Conservation (phyloP, 805 yeast species). For the Sugiyamaella valdiviana region DNA sequence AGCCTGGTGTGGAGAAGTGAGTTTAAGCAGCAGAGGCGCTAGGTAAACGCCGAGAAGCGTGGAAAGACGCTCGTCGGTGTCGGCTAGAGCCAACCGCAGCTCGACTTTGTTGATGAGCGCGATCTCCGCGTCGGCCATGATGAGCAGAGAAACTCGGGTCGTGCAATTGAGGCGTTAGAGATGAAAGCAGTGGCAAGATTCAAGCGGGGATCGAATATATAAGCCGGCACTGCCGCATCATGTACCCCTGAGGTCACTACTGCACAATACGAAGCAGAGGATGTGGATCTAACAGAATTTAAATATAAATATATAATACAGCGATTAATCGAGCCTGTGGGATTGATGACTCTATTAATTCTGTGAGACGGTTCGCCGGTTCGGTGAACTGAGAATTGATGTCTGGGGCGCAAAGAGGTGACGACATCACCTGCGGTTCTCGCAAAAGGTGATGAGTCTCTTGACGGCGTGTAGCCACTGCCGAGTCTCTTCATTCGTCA, state of each 20-base stretch:
- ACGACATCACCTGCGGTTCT: conserved; percentile 18
- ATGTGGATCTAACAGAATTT: too few relatives aligned
- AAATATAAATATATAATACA: too few relatives aligned
- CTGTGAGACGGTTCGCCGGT: too few relatives aligned
- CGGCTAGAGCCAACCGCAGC: conserved; percentile 70
- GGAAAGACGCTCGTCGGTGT: conserved; percentile 58
- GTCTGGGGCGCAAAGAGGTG: not conserved
- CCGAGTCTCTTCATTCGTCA: conserved; percentile 70
- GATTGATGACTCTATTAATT: too few relatives aligned
- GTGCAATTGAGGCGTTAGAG: too few relatives aligned
- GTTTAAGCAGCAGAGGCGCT: conserved; percentile 71
- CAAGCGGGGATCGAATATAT: not conserved
- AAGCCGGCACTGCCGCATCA: not conserved
- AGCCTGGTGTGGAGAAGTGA: conserved; percentile 59
- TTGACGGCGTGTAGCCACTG: conserved; percentile 72
- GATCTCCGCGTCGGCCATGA: conserved; percentile 24
- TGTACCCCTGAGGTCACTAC: not conserved
- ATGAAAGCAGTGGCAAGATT: not conserved
- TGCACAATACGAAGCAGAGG: too few relatives aligned
- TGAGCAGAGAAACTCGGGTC: not conserved
- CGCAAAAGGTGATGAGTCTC: conserved; percentile 57
- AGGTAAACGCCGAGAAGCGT: conserved; percentile 54
- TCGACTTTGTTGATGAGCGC: conserved; percentile 57
- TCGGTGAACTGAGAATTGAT: not conserved
- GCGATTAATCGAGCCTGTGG: too few relatives aligned